A percentile compares a stretch with the other conserved stretches of the same genome.
These are phyloP conservation scores for Eucalyptus virginea DNA, from an alignment of 345 rosid genomes.

Conservation along the genomic window DNA sequence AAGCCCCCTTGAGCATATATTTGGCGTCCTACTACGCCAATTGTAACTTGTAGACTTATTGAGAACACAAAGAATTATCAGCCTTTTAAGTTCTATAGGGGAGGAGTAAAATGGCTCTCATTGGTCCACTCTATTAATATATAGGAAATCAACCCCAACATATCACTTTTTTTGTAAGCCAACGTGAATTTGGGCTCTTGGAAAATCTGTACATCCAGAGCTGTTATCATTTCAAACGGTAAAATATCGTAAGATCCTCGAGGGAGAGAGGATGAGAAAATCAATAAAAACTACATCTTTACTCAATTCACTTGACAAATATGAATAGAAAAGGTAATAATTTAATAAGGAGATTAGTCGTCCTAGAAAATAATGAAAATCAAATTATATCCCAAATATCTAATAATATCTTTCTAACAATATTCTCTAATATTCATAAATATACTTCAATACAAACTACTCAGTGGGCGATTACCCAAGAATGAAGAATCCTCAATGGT, in stretches of 20 bases:
- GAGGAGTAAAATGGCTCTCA: not conserved
- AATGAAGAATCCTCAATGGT: not conserved
- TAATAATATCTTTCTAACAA: not conserved
- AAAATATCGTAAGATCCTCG: too few species aligned
- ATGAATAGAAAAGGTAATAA: not conserved
- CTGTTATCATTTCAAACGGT: not conserved
- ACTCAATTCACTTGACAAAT: not conserved
- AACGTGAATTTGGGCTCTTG: not conserved
- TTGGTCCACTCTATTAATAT: not conserved
- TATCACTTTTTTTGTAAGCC: not conserved
- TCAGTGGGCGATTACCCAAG: not conserved
- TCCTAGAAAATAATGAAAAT: not conserved
- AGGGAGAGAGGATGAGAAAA: not conserved
- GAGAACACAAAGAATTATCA: not conserved
- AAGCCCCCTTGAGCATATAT: not conserved
- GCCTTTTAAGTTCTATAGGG: not conserved
- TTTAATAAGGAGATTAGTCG: not conserved
- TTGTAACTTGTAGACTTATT: not conserved
- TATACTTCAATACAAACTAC: not conserved
- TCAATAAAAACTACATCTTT: not conserved
- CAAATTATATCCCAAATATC: not conserved
- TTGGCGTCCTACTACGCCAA: not conserved
- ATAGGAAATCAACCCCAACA: not conserved
- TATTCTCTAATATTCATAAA: not conserved
- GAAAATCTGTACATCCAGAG: not conserved